Percentiles rank a stretch among this genome's conserved stretches.
Conservation (phyloP, 306 rosid genomes). For the Lathyrus tuberosus region DNA sequence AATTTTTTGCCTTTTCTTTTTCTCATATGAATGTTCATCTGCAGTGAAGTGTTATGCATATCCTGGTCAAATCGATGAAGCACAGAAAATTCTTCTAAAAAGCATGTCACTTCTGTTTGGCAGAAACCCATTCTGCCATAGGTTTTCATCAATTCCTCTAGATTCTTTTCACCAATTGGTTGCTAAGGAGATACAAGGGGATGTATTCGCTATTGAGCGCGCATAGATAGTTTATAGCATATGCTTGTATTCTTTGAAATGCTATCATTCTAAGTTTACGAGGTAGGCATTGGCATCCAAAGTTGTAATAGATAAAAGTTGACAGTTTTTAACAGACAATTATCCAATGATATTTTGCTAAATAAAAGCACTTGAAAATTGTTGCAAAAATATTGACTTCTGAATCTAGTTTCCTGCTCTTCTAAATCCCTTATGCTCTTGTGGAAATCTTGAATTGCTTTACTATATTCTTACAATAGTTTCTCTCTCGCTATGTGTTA, state of each 20-base stretch:
- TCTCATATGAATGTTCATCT: too few relatives aligned
- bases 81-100: slow-evolving; percentile 45
- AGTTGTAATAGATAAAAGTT: too few relatives aligned
- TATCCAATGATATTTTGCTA: too few relatives aligned
- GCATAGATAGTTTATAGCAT: slow-evolving; percentile 65
- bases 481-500: neutral
- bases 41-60: slow-evolving; percentile 61
- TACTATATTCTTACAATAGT: neutral
- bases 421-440: slow-evolving; percentile 14
- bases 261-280: too few relatives aligned
- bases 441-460: slow-evolving; percentile 2
- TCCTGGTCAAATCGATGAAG: slow-evolving; percentile 61
- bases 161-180: slow-evolving; percentile 52
- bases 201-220: slow-evolving; percentile 73
- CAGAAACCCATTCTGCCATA: slow-evolving; percentile 56
- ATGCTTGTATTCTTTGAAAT: too few relatives aligned
- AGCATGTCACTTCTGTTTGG: slow-evolving; percentile 62
- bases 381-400: neutral
- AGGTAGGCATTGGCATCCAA: too few relatives aligned
- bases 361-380: too few relatives aligned
- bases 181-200: slow-evolving; percentile 70
- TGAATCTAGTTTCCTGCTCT: slow-evolving; percentile 12
- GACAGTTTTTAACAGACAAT: too few relatives aligned
- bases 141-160: too few relatives aligned
- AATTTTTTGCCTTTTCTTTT: slow-evolving; percentile 20